Percentiles rank a stretch among this genome's conserved stretches.
phyloP scores from a whole-genome alignment of 768 basidiomycete genomes.

The Chiua virens region DNA sequence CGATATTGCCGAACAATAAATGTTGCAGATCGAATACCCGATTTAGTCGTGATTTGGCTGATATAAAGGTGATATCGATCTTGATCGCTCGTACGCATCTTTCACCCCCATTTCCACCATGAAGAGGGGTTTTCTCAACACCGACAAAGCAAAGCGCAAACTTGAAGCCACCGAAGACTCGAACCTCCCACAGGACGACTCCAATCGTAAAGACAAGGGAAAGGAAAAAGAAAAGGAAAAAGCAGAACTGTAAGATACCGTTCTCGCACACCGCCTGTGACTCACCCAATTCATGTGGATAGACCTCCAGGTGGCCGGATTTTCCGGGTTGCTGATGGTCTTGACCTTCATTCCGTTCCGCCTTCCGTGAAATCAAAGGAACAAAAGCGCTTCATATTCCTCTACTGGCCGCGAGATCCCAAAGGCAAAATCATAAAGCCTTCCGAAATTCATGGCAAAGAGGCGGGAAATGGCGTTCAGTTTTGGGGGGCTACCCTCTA shows the following conservation, averaged over 20 bases:
- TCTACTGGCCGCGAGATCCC: slow-evolving; percentile 28
- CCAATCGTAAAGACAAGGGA: neutral
- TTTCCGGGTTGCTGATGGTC: too few species aligned
- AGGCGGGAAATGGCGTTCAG: slow-evolving; percentile 17
- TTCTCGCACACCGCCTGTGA: neutral
- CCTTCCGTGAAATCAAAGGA: neutral
- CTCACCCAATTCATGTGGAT: neutral
- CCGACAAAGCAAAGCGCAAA: slow-evolving; percentile 22
- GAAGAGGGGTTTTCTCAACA: slow-evolving; percentile 25
- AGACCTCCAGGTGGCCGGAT: too few species aligned
- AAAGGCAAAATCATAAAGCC: slow-evolving; percentile 14
- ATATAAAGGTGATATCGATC: too few species aligned
- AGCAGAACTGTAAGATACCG: slow-evolving; percentile 3
- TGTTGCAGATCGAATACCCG: too few species aligned
- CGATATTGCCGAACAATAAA: too few species aligned
- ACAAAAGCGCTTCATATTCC: slow-evolving; percentile 19
- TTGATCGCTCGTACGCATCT: too few species aligned
- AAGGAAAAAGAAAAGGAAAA: slow-evolving; percentile 3
- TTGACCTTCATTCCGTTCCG: slow-evolving; percentile 7
- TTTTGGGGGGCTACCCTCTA: slow-evolving; percentile 31
- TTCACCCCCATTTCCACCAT: slow-evolving; percentile 11
- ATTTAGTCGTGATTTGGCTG: too few species aligned
- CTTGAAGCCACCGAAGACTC: slow-evolving; percentile 13
- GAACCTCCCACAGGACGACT: slow-evolving; percentile 18
- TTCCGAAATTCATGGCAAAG: slow-evolving; percentile 17